Evolutionary conservation across 768 basidiomycete species (phyloP).

Genomic region (Paxillus involutus): DNA sequence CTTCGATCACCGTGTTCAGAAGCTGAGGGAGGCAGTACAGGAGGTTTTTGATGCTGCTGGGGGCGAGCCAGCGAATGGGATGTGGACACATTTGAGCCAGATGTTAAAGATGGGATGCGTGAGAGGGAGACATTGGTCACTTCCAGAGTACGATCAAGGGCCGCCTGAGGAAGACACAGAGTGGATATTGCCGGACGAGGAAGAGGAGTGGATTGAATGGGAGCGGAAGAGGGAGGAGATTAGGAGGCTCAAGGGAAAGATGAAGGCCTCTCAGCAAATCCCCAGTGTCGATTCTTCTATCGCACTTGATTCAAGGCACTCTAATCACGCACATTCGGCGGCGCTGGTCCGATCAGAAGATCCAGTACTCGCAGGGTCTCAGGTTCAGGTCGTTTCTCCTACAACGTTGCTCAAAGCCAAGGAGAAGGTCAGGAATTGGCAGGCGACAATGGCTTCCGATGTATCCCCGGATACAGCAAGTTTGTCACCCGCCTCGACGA

Average conservation of each 20-base stretch:
- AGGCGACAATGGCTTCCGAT: slow-evolving; percentile 27
- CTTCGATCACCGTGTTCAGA: slow-evolving; percentile 28
- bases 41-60: slow-evolving; percentile 36
- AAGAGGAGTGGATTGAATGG: slow-evolving; percentile 49
- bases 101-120: slow-evolving; percentile 42
- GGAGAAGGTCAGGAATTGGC: slow-evolving; percentile 38
- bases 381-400: slow-evolving; percentile 19
- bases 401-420: slow-evolving; percentile 27
- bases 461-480: slow-evolving; percentile 8
- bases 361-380: slow-evolving; percentile 1
- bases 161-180: slow-evolving; percentile 23
- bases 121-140: slow-evolving; percentile 33
- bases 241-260: slow-evolving; percentile 17
- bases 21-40: slow-evolving; percentile 33
- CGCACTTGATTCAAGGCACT: slow-evolving; percentile 7
- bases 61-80: slow-evolving; percentile 42
- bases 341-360: neutral
- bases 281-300: neutral
- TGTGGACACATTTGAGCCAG: slow-evolving; percentile 45
- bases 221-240: slow-evolving; percentile 33
- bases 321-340: neutral
- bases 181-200: slow-evolving; percentile 44
- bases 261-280: slow-evolving; percentile 9
- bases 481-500: slow-evolving; percentile 3
- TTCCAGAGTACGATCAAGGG: slow-evolving; percentile 20